phyloP scores from a whole-genome alignment of 306 rosid species.

The Prosopis cineraria region DNA sequence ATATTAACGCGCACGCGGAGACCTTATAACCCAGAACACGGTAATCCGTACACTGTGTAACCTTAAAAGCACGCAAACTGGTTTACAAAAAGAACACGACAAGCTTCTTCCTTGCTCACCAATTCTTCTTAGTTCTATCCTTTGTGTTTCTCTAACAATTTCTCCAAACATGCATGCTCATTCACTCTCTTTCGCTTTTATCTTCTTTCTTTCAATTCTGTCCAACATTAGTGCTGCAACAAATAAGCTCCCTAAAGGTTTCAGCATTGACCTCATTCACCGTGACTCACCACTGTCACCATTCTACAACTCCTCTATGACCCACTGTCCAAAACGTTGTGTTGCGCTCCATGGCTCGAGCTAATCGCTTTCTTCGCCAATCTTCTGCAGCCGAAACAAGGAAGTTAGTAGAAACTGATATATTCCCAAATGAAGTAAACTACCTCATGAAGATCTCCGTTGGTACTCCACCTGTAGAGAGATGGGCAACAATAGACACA shows the following conservation, averaged over 20 bases:
- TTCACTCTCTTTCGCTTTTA: background rate
- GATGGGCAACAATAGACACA: background rate
- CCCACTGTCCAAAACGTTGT: background rate
- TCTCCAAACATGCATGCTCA: background rate
- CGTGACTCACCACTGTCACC: constrained; percentile 36
- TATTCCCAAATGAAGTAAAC: background rate
- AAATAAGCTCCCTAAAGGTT: background rate
- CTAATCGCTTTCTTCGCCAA: background rate
- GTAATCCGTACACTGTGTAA: too few relatives aligned
- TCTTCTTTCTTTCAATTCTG: background rate
- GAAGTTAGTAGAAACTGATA: background rate
- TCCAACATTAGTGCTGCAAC: too few relatives aligned
- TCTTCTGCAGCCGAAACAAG: background rate
- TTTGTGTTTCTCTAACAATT: background rate
- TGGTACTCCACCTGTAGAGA: background rate
- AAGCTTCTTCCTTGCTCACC: background rate
- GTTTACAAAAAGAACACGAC: too few relatives aligned
- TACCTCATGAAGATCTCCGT: constrained; percentile 16
- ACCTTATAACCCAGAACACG: too few relatives aligned
- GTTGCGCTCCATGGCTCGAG: background rate
- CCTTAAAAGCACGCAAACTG: too few relatives aligned
- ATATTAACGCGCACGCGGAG: too few relatives aligned
- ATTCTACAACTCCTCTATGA: constrained; percentile 21
- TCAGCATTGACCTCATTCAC: constrained; percentile 35
- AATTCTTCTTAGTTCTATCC: background rate